These are phyloP conservation scores for Emericellopsis atlantica DNA, from an alignment of 2,329 filamentous ascomycete genomes.

Conservation along the genomic window DNA sequence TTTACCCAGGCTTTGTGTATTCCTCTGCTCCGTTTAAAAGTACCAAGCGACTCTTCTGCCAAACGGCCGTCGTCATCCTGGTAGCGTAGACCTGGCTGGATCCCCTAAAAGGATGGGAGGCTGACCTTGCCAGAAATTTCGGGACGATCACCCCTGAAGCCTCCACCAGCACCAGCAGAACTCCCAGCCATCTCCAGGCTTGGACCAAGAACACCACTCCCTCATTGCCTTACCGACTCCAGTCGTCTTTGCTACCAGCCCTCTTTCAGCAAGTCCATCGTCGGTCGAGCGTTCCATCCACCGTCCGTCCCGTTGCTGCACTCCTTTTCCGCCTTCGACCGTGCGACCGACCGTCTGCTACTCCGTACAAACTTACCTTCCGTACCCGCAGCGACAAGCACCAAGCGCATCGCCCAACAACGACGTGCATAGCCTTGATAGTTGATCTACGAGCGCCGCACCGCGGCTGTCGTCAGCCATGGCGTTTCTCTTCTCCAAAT, in stretches of 20 bases:
- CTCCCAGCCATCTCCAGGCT: conserved; percentile 30
- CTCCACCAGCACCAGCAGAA: conserved; percentile 1
- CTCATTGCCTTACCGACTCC: conserved; percentile 8
- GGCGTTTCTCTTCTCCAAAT: conserved; percentile 68
- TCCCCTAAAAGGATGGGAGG: neutral
- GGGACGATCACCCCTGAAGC: conserved; percentile 4
- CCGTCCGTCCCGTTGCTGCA: conserved; percentile 4
- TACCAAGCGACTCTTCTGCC: too few species aligned
- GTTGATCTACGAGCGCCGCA: conserved; percentile 12
- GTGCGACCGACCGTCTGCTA: too few species aligned
- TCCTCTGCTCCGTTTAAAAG: too few species aligned
- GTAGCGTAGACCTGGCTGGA: neutral
- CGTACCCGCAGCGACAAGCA: too few species aligned
- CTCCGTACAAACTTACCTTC: too few species aligned
- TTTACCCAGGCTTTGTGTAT: too few species aligned
- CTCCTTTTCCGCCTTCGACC: neutral
- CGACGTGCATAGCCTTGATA: too few species aligned
- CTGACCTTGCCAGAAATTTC: conserved; percentile 8
- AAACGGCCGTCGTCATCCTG: too few species aligned
- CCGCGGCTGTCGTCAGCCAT: conserved; percentile 39
- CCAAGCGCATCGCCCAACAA: too few species aligned
- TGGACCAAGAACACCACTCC: conserved; percentile 14
- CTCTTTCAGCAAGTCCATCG: conserved; percentile 1
- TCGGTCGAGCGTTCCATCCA: neutral
- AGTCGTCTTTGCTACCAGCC: conserved; percentile 4